A percentile compares a stretch with the other conserved stretches of the same genome.
Evolutionary conservation across 495 filamentous ascomycete species (phyloP).

Genomic region (Podospora sp.): DNA sequence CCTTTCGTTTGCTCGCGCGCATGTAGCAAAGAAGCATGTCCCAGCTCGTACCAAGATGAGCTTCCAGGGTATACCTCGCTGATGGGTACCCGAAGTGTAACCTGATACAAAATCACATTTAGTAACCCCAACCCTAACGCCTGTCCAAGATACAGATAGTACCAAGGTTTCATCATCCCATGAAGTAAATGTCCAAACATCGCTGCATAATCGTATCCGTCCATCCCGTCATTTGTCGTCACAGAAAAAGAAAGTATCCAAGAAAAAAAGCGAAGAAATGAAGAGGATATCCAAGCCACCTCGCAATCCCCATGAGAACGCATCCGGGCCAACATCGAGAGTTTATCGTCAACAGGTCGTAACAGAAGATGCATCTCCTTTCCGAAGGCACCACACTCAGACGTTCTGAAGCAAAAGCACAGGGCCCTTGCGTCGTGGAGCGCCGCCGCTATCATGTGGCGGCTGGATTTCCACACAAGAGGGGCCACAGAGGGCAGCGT

Average conservation of each 20-base stretch:
- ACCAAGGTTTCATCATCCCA: not conserved
- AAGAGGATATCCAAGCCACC: not conserved
- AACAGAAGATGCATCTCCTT: not conserved
- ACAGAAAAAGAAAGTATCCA: not conserved
- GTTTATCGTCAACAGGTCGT: not conserved
- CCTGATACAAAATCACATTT: not conserved
- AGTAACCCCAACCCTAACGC: not conserved
- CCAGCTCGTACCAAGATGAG: not conserved
- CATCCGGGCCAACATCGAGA: not conserved
- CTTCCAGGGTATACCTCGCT: not conserved
- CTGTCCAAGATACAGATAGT: not conserved
- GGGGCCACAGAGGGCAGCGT: not conserved
- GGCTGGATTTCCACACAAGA: not conserved
- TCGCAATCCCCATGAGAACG: not conserved
- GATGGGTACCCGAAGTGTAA: not conserved
- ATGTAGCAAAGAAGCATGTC: not conserved
- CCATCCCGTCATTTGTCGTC: conserved; percentile 5
- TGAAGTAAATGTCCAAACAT: not conserved
- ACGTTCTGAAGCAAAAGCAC: not conserved
- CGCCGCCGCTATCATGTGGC: not conserved
- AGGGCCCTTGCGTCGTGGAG: not conserved
- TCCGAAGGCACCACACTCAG: not conserved
- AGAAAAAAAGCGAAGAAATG: not conserved
- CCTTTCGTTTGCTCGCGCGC: not conserved
- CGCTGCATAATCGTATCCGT: conserved; percentile 3